These are phyloP conservation scores for Litsea cubeba DNA, from an alignment of 164 flowering plant genomes.

Conservation along the genomic window DNA sequence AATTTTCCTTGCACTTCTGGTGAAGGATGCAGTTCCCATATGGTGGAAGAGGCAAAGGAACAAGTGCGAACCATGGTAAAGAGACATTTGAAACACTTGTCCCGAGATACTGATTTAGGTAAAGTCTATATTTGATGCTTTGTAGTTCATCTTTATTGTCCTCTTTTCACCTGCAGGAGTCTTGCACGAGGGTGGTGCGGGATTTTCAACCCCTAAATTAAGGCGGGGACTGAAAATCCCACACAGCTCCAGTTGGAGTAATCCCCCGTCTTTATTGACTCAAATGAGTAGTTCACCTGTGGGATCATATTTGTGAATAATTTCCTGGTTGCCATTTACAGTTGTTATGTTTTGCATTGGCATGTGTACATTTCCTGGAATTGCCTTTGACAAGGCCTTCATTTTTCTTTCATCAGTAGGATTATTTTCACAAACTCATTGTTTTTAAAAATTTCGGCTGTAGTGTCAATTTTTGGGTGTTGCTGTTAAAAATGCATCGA, in stretches of 20 bases:
- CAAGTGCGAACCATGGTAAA: conserved; percentile 42
- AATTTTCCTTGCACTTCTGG: conserved; percentile 5
- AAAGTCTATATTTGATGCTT: conserved; percentile 10
- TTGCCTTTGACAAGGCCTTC: not conserved
- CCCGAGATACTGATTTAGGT: conserved; percentile 48
- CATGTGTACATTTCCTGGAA: not conserved
- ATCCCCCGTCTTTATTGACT: not conserved
- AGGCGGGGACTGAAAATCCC: not conserved
- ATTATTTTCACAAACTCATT: too few species aligned
- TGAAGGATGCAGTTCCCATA: conserved; percentile 22
- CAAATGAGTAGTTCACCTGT: not conserved
- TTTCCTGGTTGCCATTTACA: not conserved
- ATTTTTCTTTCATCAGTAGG: not conserved
- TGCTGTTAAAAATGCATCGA: not conserved
- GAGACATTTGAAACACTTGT: conserved; percentile 41
- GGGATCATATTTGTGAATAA: not conserved
- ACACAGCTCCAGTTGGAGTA: not conserved
- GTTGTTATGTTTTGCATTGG: not conserved
- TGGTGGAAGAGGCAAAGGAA: conserved; percentile 29
- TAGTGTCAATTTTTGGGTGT: not conserved
- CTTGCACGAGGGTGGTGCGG: not conserved
- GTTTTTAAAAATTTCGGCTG: too few species aligned
- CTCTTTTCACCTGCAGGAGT: not conserved
- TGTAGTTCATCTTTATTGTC: not conserved
- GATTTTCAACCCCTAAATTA: not conserved